Conservation (phyloP, 495 filamentous ascomycete genomes). For the Neurospora pannonica region DNA sequence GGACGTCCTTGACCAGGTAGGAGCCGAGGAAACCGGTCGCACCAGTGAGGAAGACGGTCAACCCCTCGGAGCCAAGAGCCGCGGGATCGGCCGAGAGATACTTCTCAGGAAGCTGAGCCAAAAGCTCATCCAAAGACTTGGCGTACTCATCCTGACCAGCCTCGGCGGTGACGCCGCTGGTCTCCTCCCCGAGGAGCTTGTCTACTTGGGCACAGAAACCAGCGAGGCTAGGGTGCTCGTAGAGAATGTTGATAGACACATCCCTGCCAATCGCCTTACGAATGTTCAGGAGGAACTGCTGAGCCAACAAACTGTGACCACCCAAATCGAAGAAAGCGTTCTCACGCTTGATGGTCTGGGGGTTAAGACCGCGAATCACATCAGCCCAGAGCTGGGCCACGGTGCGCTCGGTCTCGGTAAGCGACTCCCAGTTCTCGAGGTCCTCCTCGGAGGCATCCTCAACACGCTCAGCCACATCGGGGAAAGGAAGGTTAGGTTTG, state of each 20-base stretch:
- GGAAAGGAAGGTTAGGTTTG: slow-evolving; percentile 83
- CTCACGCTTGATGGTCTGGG: slow-evolving; percentile 52
- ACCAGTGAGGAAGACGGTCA: slow-evolving; percentile 76
- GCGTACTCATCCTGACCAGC: slow-evolving; percentile 63
- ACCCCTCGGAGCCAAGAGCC: slow-evolving; percentile 21
- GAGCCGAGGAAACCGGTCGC: slow-evolving; percentile 88
- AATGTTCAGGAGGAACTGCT: slow-evolving; percentile 65
- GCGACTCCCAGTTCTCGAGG: slow-evolving; percentile 56
- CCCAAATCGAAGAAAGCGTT: slow-evolving; percentile 81
- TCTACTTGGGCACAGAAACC: slow-evolving; percentile 72
- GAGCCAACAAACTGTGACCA: slow-evolving; percentile 79
- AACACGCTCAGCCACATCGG: slow-evolving; percentile 50
- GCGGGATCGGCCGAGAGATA: slow-evolving; percentile 29
- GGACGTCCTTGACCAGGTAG: slow-evolving; percentile 66
- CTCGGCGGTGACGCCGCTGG: slow-evolving; percentile 28
- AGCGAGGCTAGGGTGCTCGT: slow-evolving; percentile 62
- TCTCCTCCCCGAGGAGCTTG: slow-evolving; percentile 32
- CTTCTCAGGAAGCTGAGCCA: slow-evolving; percentile 24
- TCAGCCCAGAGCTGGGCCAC: slow-evolving; percentile 31
- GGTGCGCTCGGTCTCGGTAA: slow-evolving; percentile 33
- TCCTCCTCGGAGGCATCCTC: slow-evolving; percentile 54
- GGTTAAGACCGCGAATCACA: slow-evolving; percentile 45
- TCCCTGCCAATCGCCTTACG: slow-evolving; percentile 56
- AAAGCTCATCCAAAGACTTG: slow-evolving; percentile 40
- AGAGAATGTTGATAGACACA: slow-evolving; percentile 68